Evolutionary conservation across 176 grass and related monocot genomes (phyloP), one percentile per base, ranked within the genome.

Genomic region (Aegilops tauschii): DNA sequence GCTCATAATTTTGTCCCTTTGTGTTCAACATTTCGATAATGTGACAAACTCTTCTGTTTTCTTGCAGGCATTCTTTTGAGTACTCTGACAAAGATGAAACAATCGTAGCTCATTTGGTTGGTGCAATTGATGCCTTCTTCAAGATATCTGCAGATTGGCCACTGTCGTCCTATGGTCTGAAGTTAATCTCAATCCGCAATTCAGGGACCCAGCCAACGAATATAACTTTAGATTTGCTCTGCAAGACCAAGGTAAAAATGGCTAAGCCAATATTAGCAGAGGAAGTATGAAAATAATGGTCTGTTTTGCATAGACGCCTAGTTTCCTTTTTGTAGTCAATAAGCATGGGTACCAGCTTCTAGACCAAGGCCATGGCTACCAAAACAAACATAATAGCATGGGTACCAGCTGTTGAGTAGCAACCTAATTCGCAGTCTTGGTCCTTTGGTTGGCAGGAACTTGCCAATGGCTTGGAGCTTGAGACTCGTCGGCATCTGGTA

Each of bases 41-140:
- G 35, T 2, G 45, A 18, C 17, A 73, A 80, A 39, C 59, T 42
- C 62, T 83, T 83, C 3, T 82, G 36, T 75, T 78, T 73, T 86
- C 36, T 86, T 83, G 34, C 92, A 98, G 96, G 77, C 93, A 94
- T 78, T 94, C 93, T 50, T 98, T 96, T 87, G 90, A 94, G 76
- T 96, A 96, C 81, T 86, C 81, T 2, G 90, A 94, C 69, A 91
- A 84, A 84, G 92, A 96, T 82, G 89, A 91, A 70, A 85, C 78
- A 58, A 76, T 98, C 20, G 82, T 87, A 80, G 90, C 89, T 82
- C 96, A 94, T 82, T 65, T 98, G 80, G 93, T 87, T 58, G 86
- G 93, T 49, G 96, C 92, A 11, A 82, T 98, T 63, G 96, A 94
- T 91, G 86, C 90, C 65, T 98, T 84, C 82, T 92, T 98, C 39